These are phyloP conservation scores for Cenchrus fungigraminus DNA, from an alignment of 176 grass and related monocot genomes.

Conservation along the genomic window DNA sequence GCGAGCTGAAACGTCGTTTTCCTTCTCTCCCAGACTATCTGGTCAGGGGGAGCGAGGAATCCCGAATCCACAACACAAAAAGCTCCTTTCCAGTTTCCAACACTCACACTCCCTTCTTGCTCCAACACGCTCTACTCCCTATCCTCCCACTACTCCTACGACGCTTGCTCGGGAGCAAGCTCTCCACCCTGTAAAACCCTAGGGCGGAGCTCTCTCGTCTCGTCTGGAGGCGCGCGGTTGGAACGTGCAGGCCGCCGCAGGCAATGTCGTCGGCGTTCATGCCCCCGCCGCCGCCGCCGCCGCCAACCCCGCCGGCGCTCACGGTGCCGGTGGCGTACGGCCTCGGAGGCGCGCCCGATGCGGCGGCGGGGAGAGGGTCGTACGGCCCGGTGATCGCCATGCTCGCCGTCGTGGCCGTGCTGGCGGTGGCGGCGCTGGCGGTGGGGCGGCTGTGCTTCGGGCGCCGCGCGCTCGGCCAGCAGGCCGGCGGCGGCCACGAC, in stretches of 20 bases:
- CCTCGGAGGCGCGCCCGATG: not conserved
- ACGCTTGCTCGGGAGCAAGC: not conserved
- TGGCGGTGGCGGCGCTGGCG: slow-evolving; percentile 56
- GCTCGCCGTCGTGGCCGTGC: slow-evolving; percentile 60
- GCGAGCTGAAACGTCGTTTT: not conserved
- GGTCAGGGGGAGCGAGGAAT: too few species aligned
- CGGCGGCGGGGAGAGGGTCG: slow-evolving; percentile 33
- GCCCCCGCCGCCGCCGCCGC: slow-evolving; percentile 21
- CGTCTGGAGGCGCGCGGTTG: not conserved
- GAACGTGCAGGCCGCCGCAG: not conserved
- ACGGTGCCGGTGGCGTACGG: slow-evolving; percentile 37
- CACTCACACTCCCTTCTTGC: not conserved
- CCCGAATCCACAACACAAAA: not conserved
- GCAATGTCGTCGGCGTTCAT: slow-evolving; percentile 55
- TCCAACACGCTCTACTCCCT: not conserved
- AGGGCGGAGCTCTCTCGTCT: not conserved
- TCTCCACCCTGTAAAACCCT: not conserved
- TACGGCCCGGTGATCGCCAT: slow-evolving; percentile 75
- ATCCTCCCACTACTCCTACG: not conserved
- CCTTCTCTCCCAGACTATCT: not conserved
- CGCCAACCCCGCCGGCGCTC: slow-evolving; percentile 30
- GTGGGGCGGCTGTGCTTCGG: slow-evolving; percentile 71
- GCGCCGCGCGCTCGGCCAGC: slow-evolving; percentile 39
- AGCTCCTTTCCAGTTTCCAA: not conserved
- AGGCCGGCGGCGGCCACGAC: slow-evolving; percentile 44